phyloP scores from a whole-genome alignment of 2,329 filamentous ascomycete species.

The Penicillium brasilianum region DNA sequence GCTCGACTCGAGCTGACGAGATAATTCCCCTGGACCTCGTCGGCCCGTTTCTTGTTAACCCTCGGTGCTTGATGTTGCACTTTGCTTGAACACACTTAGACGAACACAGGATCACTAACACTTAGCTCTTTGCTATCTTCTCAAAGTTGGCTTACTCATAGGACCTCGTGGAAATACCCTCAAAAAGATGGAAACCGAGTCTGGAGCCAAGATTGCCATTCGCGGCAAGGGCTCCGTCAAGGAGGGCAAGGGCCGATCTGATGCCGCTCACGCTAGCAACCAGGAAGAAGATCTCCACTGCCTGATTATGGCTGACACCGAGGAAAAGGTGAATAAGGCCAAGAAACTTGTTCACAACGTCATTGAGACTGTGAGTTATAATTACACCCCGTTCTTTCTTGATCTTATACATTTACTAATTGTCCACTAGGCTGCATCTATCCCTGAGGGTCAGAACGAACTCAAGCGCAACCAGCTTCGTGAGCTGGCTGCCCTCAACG shows the following conservation, averaged over 20 bases:
- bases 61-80: constrained; percentile 43
- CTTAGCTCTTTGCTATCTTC: constrained; percentile 71
- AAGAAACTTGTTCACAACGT: constrained; percentile 98
- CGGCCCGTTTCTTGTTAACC: constrained; percentile 51
- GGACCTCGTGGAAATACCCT: constrained; percentile 99
- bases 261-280: constrained; percentile 98
- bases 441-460: constrained; percentile 97
- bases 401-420: constrained; percentile 34
- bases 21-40: constrained; percentile 41
- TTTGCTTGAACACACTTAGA: constrained; percentile 35
- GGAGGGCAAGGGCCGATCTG: constrained; percentile 98
- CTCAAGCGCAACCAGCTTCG: constrained; percentile 98
- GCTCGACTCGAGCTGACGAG: constrained; percentile 51
- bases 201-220: constrained; percentile 97
- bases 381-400: background rate
- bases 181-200: constrained; percentile 99
- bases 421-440: constrained; percentile 80
- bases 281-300: constrained; percentile 99
- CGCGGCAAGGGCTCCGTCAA: constrained; percentile 99
- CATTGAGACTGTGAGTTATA: constrained; percentile 87
- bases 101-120: constrained; percentile 75
- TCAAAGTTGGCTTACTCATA: constrained; percentile 99
- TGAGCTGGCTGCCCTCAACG: constrained; percentile 96
- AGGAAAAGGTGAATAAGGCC: constrained; percentile 99
- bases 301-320: constrained; percentile 98